Percentiles rank a stretch among this genome's conserved stretches.
Evolutionary conservation across 2,329 filamentous ascomycete species (phyloP).

Genomic region (Gaeumannomyces sp.): DNA sequence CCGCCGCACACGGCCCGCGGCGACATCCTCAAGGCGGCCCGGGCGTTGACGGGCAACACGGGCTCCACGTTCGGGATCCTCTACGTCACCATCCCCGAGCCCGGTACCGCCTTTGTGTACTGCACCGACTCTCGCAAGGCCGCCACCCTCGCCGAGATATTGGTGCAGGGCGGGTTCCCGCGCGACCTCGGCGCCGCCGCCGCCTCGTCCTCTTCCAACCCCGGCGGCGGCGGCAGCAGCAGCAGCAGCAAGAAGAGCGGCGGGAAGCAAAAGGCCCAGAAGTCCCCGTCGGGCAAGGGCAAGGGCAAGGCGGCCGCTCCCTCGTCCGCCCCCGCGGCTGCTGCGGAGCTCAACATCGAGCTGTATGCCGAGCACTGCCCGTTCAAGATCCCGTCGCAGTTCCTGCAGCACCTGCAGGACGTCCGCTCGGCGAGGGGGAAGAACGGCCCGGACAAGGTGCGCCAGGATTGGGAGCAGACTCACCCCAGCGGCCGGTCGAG

Average conservation of each 20-base stretch:
- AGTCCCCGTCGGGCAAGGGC: not conserved
- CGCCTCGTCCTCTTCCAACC: too few species aligned
- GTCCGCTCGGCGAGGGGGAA: not conserved
- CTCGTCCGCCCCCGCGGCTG: too few species aligned
- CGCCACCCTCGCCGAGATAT: constrained; percentile 36
- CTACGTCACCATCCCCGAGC: constrained; percentile 6
- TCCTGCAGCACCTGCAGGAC: constrained; percentile 8
- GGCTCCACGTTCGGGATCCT: constrained; percentile 6
- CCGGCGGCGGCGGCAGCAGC: not conserved
- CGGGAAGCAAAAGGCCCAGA: not conserved
- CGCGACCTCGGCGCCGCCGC: not conserved
- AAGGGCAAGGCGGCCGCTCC: not conserved
- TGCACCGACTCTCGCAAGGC: constrained; percentile 38
- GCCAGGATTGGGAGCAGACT: constrained; percentile 4
- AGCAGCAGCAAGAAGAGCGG: not conserved
- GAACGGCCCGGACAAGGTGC: not conserved
- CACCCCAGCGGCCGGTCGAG: constrained; percentile 4
- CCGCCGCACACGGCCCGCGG: not conserved
- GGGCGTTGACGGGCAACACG: not conserved
- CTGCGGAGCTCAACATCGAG: not conserved
- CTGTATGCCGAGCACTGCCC: constrained; percentile 2
- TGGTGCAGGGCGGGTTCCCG: constrained; percentile 27
- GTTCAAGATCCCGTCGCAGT: constrained; percentile 8
- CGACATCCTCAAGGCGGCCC: constrained; percentile 8
- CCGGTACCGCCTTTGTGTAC: constrained; percentile 8